phyloP scores from a whole-genome alignment of 192 early-diverging fungal species.

The Coemansia sp. region DNA sequence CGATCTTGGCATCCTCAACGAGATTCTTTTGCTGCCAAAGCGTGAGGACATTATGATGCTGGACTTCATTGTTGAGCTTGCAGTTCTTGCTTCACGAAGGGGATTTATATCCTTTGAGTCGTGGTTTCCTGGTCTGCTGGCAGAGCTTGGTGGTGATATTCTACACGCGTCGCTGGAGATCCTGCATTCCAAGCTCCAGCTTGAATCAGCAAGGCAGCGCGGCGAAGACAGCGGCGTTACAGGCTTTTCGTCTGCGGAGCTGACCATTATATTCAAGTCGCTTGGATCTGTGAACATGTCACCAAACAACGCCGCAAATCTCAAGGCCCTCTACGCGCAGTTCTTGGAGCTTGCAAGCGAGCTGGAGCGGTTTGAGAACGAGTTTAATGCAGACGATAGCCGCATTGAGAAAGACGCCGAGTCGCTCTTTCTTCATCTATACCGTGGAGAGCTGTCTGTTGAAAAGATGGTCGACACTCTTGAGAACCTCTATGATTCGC shows the following conservation, averaged over 20 bases:
- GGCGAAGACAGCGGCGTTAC: conserved; percentile 40
- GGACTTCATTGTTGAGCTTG: conserved; percentile 56
- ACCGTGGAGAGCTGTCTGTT: conserved; percentile 65
- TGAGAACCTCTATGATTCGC: conserved; percentile 76
- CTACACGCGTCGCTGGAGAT: conserved; percentile 55
- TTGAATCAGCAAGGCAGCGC: conserved; percentile 54
- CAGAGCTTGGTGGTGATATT: conserved; percentile 49
- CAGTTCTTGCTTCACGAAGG: conserved; percentile 52
- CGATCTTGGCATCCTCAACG: conserved; percentile 47
- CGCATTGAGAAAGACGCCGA: conserved; percentile 57
- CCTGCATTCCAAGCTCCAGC: conserved; percentile 50
- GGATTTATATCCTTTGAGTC: conserved; percentile 51
- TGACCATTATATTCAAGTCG: conserved; percentile 50
- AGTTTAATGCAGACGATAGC: conserved; percentile 39
- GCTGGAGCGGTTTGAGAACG: conserved; percentile 44
- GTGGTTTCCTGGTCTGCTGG: conserved; percentile 52
- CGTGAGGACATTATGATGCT: conserved; percentile 56
- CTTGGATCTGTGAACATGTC: conserved; percentile 40
- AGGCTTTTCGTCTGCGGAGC: conserved; percentile 44
- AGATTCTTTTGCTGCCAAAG: conserved; percentile 45
- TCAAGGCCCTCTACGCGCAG: conserved; percentile 56
- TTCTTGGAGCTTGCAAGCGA: conserved; percentile 46
- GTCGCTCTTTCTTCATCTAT: conserved; percentile 50
- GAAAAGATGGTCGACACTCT: conserved; percentile 84
- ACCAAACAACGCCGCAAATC: conserved; percentile 53